These are phyloP conservation scores for Syzygium oleosum DNA, from an alignment of 345 rosid species.

Conservation along the genomic window DNA sequence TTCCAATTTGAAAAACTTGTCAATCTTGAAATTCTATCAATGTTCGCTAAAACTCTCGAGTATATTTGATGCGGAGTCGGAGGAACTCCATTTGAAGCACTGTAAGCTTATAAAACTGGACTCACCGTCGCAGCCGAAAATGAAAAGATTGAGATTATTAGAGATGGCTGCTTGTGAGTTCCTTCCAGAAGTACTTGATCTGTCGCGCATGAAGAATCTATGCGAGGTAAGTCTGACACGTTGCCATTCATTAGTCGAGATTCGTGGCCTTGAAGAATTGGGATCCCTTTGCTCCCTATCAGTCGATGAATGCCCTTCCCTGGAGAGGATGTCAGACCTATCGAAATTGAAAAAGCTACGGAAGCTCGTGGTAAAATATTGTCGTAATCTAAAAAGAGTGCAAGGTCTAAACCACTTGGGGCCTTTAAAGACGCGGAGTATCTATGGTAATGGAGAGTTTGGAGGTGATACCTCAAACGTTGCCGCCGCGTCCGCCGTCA, in stretches of 20 bases:
- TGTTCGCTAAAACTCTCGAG: neutral
- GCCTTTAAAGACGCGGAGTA: neutral
- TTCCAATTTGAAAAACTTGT: neutral
- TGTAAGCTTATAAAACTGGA: neutral
- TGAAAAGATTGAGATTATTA: neutral
- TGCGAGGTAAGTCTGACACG: fast-evolving
- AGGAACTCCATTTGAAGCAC: neutral
- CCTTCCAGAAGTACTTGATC: neutral
- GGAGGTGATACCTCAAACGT: neutral
- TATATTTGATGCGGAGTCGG: neutral
- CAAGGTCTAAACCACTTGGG: neutral
- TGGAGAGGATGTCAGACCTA: neutral
- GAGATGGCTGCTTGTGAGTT: neutral
- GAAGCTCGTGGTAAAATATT: neutral
- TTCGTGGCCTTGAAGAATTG: neutral
- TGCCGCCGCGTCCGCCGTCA: neutral
- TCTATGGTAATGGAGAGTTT: neutral
- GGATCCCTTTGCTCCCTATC: neutral
- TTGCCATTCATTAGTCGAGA: neutral
- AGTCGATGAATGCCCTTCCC: neutral
- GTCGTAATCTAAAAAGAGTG: neutral
- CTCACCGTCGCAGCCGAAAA: neutral
- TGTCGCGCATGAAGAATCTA: neutral
- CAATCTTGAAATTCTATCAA: neutral
- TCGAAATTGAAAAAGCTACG: neutral